A percentile compares a stretch with the other conserved stretches of the same genome.
Conservation (phyloP, 129 eudicot species). For the Pulicaria dysenterica region DNA sequence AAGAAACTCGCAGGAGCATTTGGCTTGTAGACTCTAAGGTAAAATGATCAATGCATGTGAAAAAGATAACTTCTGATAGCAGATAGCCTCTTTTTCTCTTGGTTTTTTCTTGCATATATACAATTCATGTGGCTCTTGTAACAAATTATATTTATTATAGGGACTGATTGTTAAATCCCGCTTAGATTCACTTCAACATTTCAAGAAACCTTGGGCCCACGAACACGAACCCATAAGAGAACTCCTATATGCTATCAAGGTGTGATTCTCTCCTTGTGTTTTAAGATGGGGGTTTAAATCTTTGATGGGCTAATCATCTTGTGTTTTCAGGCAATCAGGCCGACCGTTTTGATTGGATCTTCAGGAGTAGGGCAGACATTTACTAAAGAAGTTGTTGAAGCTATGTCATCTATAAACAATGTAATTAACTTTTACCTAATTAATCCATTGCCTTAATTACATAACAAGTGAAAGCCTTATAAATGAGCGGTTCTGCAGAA, state of each 20-base stretch:
- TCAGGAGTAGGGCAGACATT: constrained; percentile 91
- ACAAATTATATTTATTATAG: not conserved
- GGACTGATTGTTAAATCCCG: constrained; percentile 83
- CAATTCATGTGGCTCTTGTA: too few species aligned
- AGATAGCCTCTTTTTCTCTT: too few species aligned
- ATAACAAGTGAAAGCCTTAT: not conserved
- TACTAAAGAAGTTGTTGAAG: constrained; percentile 78
- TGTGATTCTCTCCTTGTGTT: constrained; percentile 3
- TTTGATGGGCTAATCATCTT: not conserved
- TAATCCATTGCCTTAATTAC: too few species aligned
- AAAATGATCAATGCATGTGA: too few species aligned
- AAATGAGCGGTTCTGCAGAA: constrained; percentile 50
- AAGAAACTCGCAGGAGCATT: constrained; percentile 75
- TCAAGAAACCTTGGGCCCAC: constrained; percentile 95
- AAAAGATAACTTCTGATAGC: too few species aligned
- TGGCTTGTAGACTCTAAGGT: constrained; percentile 78
- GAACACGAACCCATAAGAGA: constrained; percentile 71
- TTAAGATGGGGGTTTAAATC: not conserved
- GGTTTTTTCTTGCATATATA: too few species aligned
- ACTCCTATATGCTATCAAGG: constrained; percentile 74
- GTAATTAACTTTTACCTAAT: constrained; percentile 33
- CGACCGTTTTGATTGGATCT: constrained; percentile 83
- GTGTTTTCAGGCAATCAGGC: constrained; percentile 61
- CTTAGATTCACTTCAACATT: constrained; percentile 73
- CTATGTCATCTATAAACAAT: constrained; percentile 75